These are phyloP conservation scores for Aspergillus sclerotiicarbonarius DNA, from an alignment of 495 filamentous ascomycete species.

Conservation along the genomic window DNA sequence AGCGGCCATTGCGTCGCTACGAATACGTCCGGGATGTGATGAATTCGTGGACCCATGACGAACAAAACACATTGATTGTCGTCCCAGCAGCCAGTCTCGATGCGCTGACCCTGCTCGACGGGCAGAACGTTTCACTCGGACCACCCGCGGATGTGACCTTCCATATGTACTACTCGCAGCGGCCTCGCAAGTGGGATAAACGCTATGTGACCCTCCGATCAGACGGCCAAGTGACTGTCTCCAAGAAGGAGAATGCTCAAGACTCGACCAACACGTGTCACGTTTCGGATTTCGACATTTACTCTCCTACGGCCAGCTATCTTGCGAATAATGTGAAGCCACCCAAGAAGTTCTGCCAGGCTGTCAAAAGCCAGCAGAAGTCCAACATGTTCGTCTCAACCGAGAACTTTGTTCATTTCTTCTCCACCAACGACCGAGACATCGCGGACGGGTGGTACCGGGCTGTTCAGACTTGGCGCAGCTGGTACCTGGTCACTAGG, in stretches of 20 bases:
- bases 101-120: slow-evolving; percentile 47
- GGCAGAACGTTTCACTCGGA: slow-evolving; percentile 52
- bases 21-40: slow-evolving; percentile 85
- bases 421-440: slow-evolving; percentile 69
- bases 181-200: slow-evolving; percentile 82
- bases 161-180: slow-evolving; percentile 76
- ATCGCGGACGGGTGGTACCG: slow-evolving; percentile 66
- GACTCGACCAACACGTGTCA: slow-evolving; percentile 74
- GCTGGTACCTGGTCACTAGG: slow-evolving; percentile 77
- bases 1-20: slow-evolving; percentile 80
- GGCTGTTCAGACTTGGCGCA: slow-evolving; percentile 75
- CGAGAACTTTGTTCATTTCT: slow-evolving; percentile 88
- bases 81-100: slow-evolving; percentile 47
- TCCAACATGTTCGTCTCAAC: slow-evolving; percentile 77
- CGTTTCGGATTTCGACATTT: slow-evolving; percentile 92
- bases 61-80: slow-evolving; percentile 66
- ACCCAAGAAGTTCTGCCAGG: slow-evolving; percentile 78
- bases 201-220: slow-evolving; percentile 70
- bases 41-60: slow-evolving; percentile 86
- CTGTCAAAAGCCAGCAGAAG: slow-evolving; percentile 92
- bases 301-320: slow-evolving; percentile 65
- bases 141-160: slow-evolving; percentile 62
- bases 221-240: slow-evolving; percentile 71
- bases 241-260: slow-evolving; percentile 61
- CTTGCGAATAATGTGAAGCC: slow-evolving; percentile 63